Base-by-base conservation (phyloP, 1,284 basidiomycete species). In the Schizophyllum commune region DNA sequence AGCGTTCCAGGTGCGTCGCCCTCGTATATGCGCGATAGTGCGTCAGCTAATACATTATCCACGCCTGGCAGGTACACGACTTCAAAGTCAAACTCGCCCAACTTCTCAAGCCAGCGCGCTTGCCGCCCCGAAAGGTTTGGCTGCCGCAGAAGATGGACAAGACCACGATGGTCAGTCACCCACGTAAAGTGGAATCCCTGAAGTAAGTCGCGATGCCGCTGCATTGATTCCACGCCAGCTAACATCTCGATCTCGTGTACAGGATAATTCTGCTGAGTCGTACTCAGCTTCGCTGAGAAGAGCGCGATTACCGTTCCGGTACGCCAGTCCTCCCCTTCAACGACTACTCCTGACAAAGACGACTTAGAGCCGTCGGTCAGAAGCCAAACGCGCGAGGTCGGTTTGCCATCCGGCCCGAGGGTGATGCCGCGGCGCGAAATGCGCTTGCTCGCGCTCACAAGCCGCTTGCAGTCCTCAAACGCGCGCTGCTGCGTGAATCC, bases 241-340 rank as follows among this genome's bases (percentile, higher is more conserved):
- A 74, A 56, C 47, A 71, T 51, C 58, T 74, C 71, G 11, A 64
- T 62, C 53, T 76, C n/a, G n/a, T n/a, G n/a, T n/a, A n/a, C n/a
- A n/a, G n/a, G n/a, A n/a, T n/a, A n/a, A n/a, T n/a, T n/a, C 22
- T 73, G 69, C 60, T 74, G 70, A 0, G 72, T 66, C 0, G 68
- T 56, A 56, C 66, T 70, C 52, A 75, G 66, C 58, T 73, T 73
- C 2, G 67, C 69, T 1, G 68, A 72, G 62, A 66, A 71, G 57
- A 74, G 74, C 1, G 66, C 67, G n/a, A 64, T 59, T 1, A 67
- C 54, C 8, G 57, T 34, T 0, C 66, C 67, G 0, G 56, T 65
- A 47, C 64, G 61, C 59, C 59, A 63, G 22, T 63, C 60, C 0
- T 54, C 13, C 1, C n/a, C n/a, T n/a, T n/a, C n/a, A n/a, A n/a